phyloP scores from a whole-genome alignment of 768 basidiomycete genomes.

The Collybiopsis luxurians region DNA sequence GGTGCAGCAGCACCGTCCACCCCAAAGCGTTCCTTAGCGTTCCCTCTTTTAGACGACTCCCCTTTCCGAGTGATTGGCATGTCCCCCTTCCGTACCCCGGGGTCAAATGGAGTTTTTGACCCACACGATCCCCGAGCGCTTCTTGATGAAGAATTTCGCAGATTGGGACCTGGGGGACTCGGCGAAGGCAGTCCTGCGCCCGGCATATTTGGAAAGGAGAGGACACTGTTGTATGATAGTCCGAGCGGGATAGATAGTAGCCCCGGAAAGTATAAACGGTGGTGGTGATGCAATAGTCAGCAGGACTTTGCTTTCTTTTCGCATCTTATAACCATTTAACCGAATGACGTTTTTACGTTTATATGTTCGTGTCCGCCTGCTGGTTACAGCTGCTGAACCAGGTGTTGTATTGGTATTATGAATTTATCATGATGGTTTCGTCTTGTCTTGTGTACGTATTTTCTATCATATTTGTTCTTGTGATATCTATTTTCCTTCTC shows the following conservation, averaged over 20 bases:
- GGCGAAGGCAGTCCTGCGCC: slow-evolving; percentile 49
- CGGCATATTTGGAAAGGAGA: slow-evolving; percentile 62
- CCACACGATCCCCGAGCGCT: slow-evolving; percentile 68
- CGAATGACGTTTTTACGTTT: no score
- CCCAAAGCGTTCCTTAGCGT: slow-evolving; percentile 34
- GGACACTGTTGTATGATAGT: slow-evolving; percentile 65
- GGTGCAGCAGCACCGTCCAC: slow-evolving; percentile 36
- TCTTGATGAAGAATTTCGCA: slow-evolving; percentile 70
- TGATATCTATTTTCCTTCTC: not conserved
- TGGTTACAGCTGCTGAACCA: slow-evolving; percentile 3
- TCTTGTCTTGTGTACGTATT: not conserved
- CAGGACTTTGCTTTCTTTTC: not conserved
- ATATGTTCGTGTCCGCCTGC: not conserved
- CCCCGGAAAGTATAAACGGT: slow-evolving; percentile 50
- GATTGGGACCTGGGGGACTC: slow-evolving; percentile 33
- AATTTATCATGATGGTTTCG: not conserved
- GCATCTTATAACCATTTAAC: not conserved
- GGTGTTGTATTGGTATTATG: slow-evolving; percentile 7
- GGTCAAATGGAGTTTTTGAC: slow-evolving; percentile 54
- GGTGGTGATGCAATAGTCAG: slow-evolving; percentile 36
- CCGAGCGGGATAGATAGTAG: slow-evolving; percentile 53
- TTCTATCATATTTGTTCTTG: not conserved
- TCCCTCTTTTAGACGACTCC: slow-evolving; percentile 29
- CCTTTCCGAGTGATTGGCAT: slow-evolving; percentile 32
- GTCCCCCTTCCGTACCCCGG: slow-evolving; percentile 49